Base-by-base conservation (phyloP, 306 rosid genomes). In the Delonix regia region DNA sequence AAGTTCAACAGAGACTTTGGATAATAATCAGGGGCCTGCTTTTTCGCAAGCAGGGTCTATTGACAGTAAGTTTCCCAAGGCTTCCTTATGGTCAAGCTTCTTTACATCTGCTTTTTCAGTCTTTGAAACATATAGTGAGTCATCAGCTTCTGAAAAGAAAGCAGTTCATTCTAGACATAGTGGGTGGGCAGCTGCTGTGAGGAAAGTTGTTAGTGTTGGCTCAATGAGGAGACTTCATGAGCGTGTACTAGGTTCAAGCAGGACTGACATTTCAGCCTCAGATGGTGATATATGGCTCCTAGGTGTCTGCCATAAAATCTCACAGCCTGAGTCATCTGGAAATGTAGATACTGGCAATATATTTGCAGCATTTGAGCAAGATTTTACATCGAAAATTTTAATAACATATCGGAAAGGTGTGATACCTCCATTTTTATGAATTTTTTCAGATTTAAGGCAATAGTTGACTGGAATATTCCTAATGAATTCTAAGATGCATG, bases 281-380 rank as follows among this genome's bases (percentile, higher is more conserved):
- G 89, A 89, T 56, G 94, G 97, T 66, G 98, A 95, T 80, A 80
- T 95, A 83, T 95, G 99, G 98, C 96, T 95, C 88, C 88, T 95
- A 36, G 99, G 99, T 25, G 90, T 90, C 28, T 88, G 90, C 85
- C 89, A 95, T 82, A 87, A 81, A 28, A 34, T 90, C 57, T 81
- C 88, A 13, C 94, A 75, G 66, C 89, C 85, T 28, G 91, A 89
- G 57, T 75, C 88, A 51, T 74, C 91, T 19, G 88, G 80, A 75
- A 86, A 74, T 80, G 87, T 81, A 45, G 85, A 82, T 78, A 71
- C 83, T 74, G 80, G 85, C 62, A 75, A 75, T 64, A 85, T 83
- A 48, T 52, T 90, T 69, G 87, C 83, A 67, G 90, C 83, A 75
- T 91, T 87, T 76, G 94, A 93, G 66, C 90, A 78, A 24, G 99